Base-by-base conservation (phyloP, 1,284 basidiomycete genomes). In the Trichosporon asahii region DNA sequence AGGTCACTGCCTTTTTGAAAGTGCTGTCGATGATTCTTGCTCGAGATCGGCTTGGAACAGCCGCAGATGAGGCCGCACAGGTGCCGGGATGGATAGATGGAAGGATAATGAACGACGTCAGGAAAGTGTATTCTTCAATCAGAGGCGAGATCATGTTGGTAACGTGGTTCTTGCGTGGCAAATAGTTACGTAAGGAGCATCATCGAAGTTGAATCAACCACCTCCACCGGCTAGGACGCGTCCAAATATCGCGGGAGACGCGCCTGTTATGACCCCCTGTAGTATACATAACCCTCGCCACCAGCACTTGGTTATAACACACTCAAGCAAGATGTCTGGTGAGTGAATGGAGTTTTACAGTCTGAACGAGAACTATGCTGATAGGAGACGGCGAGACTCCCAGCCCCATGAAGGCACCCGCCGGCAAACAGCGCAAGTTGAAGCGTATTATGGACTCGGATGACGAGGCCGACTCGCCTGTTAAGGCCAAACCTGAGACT, bases 361-460 rank as follows among this genome's bases (percentile, higher is more conserved):
- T 3, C 11, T 2, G 23, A 5, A 7, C 11, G 21, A 11, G 8
- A 12, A 21, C 46, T 2, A 1, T 31, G 68, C 68, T 74, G 2
- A 76, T 67, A 3, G 18, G 40, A 78, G 76, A 77, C 64, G 46
- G 61, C 31, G 77, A 76, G 25, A 69, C 69, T 14, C 75, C 76
- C 3, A 69, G 71, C 14, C 75, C 76, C 7, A 57, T 76, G 31
- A 79, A 75, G 68, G 57, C 57, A 9, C 64, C 68, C 14, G 29
- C 29, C 18, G 60, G 64, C 15, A 66, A 68, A 23, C 64, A 65
- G 61, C 70, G 80, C 7, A 90, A 91, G 83, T 88, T 87, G 77
- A 85, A 89, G 72, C 86, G 88, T 64, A 84, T 91, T 44, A 77
- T 90, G 4, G 85, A 88, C 55, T 91, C 90, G 0, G 90, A 91